Percentiles rank a stretch among this genome's conserved stretches.
Conservation (phyloP, 768 basidiomycete species). For the Mycena indigotica region DNA sequence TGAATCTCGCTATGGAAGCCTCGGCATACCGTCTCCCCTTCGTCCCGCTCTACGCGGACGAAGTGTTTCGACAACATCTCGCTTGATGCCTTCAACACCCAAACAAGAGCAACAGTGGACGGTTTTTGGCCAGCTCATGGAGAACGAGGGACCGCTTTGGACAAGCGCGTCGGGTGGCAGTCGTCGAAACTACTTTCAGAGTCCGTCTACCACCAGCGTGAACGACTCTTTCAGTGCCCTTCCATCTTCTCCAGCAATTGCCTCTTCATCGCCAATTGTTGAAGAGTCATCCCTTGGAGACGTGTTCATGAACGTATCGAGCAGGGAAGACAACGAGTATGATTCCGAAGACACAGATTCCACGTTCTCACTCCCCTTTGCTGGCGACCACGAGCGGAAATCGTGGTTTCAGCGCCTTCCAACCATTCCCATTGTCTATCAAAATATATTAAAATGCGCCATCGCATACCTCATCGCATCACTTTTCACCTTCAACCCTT, state of each 20-base stretch:
- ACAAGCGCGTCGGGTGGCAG: conserved; percentile 11
- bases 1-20: conserved; percentile 13
- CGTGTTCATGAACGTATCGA: background rate
- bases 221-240: background rate
- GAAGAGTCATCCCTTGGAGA: conserved; percentile 8
- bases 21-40: background rate
- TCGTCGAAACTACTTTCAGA: conserved; percentile 17
- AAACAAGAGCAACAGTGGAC: conserved; percentile 53
- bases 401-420: conserved; percentile 30
- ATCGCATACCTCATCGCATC: conserved; percentile 89
- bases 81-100: conserved; percentile 16
- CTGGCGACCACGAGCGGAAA: conserved; percentile 17
- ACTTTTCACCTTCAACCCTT: conserved; percentile 87
- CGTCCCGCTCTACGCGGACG: conserved; percentile 14
- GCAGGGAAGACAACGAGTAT: conserved; percentile 22
- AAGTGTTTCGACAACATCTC: conserved; percentile 18
- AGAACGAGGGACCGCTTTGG: conserved; percentile 56
- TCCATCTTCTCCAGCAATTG: conserved; percentile 12
- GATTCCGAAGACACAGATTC: conserved; percentile 24
- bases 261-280: conserved; percentile 15
- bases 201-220: conserved; percentile 14
- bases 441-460: conserved; percentile 87
- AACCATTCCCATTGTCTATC: conserved; percentile 51
- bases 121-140: conserved; percentile 71
- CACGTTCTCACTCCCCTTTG: conserved; percentile 18